Evolutionary conservation across 225 moss, liverwort and hornwort species (phyloP), one percentile per base, ranked within the genome.

Genomic region (Physcomitrellopsis africana): DNA sequence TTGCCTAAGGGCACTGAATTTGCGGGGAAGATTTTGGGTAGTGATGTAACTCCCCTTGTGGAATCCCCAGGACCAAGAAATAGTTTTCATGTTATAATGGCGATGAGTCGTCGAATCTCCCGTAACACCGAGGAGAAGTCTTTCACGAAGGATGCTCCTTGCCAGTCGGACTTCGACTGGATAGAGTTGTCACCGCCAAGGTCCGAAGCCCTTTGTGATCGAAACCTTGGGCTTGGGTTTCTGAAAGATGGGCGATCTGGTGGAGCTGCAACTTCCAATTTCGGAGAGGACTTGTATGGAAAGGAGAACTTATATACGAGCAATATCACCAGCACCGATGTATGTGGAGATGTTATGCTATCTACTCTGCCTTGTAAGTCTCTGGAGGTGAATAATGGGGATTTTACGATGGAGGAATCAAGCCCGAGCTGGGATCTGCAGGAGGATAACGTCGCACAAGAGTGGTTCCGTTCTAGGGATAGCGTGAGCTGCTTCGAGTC

Each of bases 401-500:
- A 59, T 10, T 71, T 63, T 55, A 8, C 24, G 17, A 1, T 74
- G 71, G 74, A 46, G 2, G 74, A 59, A 56, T 52, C 19, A 47
- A 20, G 32, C 10, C 63, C 18, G 15, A 20, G 67, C 10, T 73
- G 59, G 73, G 73, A 61, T 12, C 26, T 45, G 13, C 81, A 74
- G 46, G 82, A 81, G 72, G 79, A 72, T 65, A 60, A 22, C 26
- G 24, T 82, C 13, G 80, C 63, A 0, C 68, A 73, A 11, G 86
- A 81, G 48, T 79, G 86, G 86, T 84, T 84, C 20, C 76, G 51
- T 11, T 79, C 70, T 15, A 60, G 79, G 26, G 76, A 76, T 10
- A 60, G 32, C 32, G 32, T 76, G 42, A 51, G 63, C 17, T 80
- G 60, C 52, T 52, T 77, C 22, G 81, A 79, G 46, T 45, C 76